Base-by-base conservation (phyloP, 1,284 basidiomycete species). In the Naganishia liquefaciens region DNA sequence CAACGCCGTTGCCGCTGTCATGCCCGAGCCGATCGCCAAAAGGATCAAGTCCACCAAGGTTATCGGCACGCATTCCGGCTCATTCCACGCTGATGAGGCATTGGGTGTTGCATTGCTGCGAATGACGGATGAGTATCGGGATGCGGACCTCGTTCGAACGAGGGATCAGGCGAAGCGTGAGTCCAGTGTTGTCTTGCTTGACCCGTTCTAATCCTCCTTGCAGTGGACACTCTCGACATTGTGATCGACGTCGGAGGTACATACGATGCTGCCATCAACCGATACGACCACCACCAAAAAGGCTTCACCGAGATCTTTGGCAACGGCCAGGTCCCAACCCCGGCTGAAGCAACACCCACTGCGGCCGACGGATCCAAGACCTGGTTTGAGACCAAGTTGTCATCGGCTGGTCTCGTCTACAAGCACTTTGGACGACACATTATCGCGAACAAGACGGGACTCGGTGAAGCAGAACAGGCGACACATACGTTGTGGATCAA, bases 211-310 rank as follows among this genome's bases (percentile, higher is more conserved):
- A 6, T 25, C 19, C 15, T 13, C 37, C 40, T 15, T 46, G 2
- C 68, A 79, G 77, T 99, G 62, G 87, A 89, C 68, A 83, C 85
- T 4, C 93, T 93, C 73, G 88, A 93, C 73, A 93, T 99, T 75
- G 92, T 99, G n/a, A 93, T 99, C 42, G 95, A 99, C 76, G 95
- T 99, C 63, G 95, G 96, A 19, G 94, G 91, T 10, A 84, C 90
- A 21, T 99, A 99, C 77, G 91, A 94, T 66, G 85, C 88, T 71
- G 81, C 80, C 57, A 85, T 82, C 66, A 85, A 88, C 67, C 84
- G 90, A 42, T 99, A 93, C 79, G 95, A 99, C 78, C 95, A 99
- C 76, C 95, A 99, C 75, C 96, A 99, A 78, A 86, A 94, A 54
- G 93, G 90, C 0, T 99, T 99, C 78, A 83, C 83, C 13, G 91